These are phyloP conservation scores for Mucor racemosus DNA, from an alignment of 371 early-diverging fungal genomes.

Conservation along the genomic window DNA sequence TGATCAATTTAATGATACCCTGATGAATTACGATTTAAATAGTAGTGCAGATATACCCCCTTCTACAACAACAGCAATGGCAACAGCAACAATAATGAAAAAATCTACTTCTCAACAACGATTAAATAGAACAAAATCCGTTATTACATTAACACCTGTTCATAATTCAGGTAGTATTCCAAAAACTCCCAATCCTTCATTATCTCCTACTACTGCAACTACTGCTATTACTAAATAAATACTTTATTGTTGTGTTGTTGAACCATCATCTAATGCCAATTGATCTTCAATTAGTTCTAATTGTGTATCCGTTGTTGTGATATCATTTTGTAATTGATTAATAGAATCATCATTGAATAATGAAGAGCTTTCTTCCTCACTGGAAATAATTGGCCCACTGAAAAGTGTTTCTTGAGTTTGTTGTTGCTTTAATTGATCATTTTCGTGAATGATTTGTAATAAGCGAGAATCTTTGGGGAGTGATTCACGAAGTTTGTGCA, in stretches of 20 bases:
- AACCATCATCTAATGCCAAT: not conserved
- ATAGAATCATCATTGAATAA: not conserved
- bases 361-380: not conserved
- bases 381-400: slow-evolving; percentile 1
- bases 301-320: not conserved
- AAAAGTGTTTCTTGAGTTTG: slow-evolving; percentile 13
- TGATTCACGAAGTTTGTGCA: slow-evolving; percentile 39
- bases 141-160: slow-evolving; percentile 7
- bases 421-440: slow-evolving; percentile 29
- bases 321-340: not conserved
- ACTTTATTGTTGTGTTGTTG: not conserved
- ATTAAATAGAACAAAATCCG: slow-evolving; percentile 20
- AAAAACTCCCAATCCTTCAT: not conserved
- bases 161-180: not conserved
- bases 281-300: not conserved
- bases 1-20: slow-evolving; percentile 9
- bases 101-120: not conserved
- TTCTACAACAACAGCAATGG: not conserved
- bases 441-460: slow-evolving; percentile 37
- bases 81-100: not conserved
- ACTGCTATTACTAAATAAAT: slow-evolving; percentile 8
- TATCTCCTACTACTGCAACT: not conserved
- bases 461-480: slow-evolving; percentile 41
- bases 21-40: slow-evolving; percentile 1
- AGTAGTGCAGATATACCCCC: slow-evolving; percentile 21